These are phyloP conservation scores for Globisporangium heterothallicum DNA, from an alignment of 352 stramenopile species.

Conservation along the genomic window DNA sequence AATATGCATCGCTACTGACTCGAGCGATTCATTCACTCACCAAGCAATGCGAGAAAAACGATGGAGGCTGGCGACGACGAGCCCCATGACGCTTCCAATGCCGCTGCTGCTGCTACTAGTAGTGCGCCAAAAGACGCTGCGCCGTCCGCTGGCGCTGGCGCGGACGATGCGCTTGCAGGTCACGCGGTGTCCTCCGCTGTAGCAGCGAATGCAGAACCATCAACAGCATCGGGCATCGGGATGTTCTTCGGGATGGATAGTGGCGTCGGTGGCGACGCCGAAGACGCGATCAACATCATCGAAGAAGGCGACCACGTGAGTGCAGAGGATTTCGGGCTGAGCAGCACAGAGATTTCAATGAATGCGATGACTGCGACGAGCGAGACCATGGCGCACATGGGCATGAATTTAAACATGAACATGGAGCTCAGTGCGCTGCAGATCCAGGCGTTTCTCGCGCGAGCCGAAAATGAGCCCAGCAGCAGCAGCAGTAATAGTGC, in stretches of 20 bases:
- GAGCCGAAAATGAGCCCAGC: slow-evolving; percentile 20
- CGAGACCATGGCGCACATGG: slow-evolving; percentile 36
- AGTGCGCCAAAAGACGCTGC: not conserved
- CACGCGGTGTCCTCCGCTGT: not conserved
- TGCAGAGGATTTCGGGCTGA: slow-evolving; percentile 44
- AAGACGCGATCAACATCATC: slow-evolving; percentile 38
- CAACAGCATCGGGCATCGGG: slow-evolving; percentile 5
- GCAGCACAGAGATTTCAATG: slow-evolving; percentile 35
- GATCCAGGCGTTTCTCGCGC: slow-evolving; percentile 44
- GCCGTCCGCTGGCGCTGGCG: not conserved
- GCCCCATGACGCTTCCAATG: not conserved
- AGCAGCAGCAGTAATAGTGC: not conserved
- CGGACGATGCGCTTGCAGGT: not conserved
- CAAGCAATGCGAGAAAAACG: slow-evolving; percentile 1
- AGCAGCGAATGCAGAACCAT: not conserved
- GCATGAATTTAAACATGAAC: slow-evolving; percentile 27
- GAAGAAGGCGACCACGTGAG: slow-evolving; percentile 45
- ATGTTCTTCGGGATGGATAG: slow-evolving; percentile 18
- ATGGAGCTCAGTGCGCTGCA: slow-evolving; percentile 54
- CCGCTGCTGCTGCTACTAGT: not conserved
- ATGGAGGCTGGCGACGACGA: not conserved
- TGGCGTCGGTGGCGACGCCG: slow-evolving; percentile 6
- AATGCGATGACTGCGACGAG: slow-evolving; percentile 35
- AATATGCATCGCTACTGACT: too few relatives aligned
- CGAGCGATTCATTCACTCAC: not conserved